phyloP scores from a whole-genome alignment of 2,329 filamentous ascomycete genomes.

The Raffaelea deltoideospora region DNA sequence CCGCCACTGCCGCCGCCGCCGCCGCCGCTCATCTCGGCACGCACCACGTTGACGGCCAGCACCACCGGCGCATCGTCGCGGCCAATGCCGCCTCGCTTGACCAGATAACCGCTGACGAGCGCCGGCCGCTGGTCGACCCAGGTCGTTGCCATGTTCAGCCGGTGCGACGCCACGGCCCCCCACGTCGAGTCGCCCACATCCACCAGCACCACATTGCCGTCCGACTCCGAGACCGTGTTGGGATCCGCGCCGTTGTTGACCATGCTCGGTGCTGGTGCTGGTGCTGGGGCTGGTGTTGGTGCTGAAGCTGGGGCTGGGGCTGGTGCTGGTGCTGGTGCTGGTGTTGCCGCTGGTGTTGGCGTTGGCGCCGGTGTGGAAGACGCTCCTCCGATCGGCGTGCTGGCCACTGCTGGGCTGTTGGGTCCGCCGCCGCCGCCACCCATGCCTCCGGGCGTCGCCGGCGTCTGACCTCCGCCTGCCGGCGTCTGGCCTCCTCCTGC shows the following conservation, averaged over 20 bases:
- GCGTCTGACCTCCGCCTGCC: not conserved
- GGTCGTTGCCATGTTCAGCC: constrained; percentile 43
- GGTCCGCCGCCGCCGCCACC: not conserved
- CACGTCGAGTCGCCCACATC: constrained; percentile 63
- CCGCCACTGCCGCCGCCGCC: not conserved
- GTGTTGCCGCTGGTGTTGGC: constrained; percentile 6
- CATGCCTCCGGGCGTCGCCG: not conserved
- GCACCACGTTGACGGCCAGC: constrained; percentile 51
- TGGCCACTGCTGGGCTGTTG: not conserved
- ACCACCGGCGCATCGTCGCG: constrained; percentile 42
- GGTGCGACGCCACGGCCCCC: constrained; percentile 55
- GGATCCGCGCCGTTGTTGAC: constrained; percentile 10
- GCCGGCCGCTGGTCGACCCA: constrained; percentile 39
- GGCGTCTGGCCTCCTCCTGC: not conserved
- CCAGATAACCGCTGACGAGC: constrained; percentile 48
- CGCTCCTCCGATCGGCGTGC: constrained; percentile 11
- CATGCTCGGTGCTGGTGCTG: constrained; percentile 8
- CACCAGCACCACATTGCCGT: constrained; percentile 51
- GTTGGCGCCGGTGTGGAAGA: constrained; percentile 29
- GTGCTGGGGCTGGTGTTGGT: constrained; percentile 12
- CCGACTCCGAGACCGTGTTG: constrained; percentile 23
- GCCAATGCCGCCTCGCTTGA: constrained; percentile 44
- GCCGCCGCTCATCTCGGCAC: constrained; percentile 32
- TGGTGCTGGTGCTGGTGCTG: not conserved
- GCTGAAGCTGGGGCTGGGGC: not conserved